Base-by-base conservation (phyloP, 1,139 yeast genomes). In the Tardiomyces depauwii region DNA sequence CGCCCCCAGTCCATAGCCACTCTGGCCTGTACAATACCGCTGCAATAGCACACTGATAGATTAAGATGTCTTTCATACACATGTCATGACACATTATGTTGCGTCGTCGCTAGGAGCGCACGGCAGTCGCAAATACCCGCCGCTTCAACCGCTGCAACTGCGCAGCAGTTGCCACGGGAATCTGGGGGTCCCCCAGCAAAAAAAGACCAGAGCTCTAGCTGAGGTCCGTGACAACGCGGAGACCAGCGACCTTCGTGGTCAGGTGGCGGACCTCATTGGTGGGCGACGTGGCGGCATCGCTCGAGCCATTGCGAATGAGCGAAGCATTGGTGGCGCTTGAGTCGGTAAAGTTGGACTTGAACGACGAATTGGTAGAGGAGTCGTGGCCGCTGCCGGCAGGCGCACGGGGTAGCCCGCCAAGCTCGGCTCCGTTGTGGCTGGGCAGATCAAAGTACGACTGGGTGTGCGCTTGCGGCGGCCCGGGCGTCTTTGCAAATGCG, bases 271-370 rank as follows among this genome's bases (percentile, higher is more conserved):
- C 14, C 32, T 40, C 42, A 14, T 40, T 21, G 36, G 25, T 25
- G 21, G 25, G 23, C 25, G 28, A 14, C 5, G 12, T n/a, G 18
- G 16, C 30, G 11, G 42, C 30, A n/a, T 21, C 41, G 27, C 28
- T 19, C 3, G 12, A 12, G 7, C 11, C 16, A 11, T 11, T 16
- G 13, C 36, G 18, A 14, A 40, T n/a, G 3, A 25, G 19, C 21
- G 42, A 40, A 18, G 36, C 25, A 14, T 40, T 40, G 21, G 42
- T 40, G 19, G 42, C 42, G 14, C 32, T 21, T 9, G 42, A 40
- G 33, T 40, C 42, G 12, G 42, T 40, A 18, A n/a, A n/a, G 12
- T 25, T 28, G 25, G 42, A 40, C 21, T 28, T n/a, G 32, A 40
- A 18, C 16, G 42, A 40, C 33, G 27, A 25, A 5, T 27, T 28